Percentiles rank a stretch among this genome's conserved stretches.
These are phyloP conservation scores for Gentiana macrophylla DNA, from an alignment of 257 asterid genomes.

Conservation along the genomic window DNA sequence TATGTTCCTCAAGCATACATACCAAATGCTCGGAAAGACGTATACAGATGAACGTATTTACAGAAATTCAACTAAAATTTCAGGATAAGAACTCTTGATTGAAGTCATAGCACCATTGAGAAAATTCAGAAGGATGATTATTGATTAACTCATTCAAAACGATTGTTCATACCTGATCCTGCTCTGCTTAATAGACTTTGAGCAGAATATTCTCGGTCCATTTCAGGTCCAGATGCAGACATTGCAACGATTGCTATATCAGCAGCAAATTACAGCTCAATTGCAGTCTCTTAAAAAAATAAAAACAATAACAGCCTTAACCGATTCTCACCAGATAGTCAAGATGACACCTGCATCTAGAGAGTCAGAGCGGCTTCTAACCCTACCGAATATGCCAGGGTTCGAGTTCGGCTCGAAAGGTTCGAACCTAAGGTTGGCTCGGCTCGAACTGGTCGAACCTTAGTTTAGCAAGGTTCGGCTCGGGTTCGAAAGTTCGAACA, in stretches of 20 bases:
- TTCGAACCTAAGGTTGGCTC: no score
- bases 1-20: no score
- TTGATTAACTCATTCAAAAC: not conserved
- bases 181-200: slow-evolving; percentile 32
- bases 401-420: no score
- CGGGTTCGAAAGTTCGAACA: no score
- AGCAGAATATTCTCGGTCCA: slow-evolving; percentile 29
- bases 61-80: not conserved
- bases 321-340: not conserved
- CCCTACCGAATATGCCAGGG: no score
- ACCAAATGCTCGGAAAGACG: no score
- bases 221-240: slow-evolving; percentile 40
- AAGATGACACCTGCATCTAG: no score
- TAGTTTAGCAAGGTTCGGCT: no score
- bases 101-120: not conserved
- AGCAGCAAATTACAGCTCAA: slow-evolving; percentile 9
- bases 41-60: not conserved
- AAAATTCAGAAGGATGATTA: not conserved
- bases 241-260: slow-evolving; percentile 8
- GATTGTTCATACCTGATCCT: slow-evolving; percentile 23
- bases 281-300: not conserved
- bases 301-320: not conserved
- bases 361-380: no score
- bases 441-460: no score
- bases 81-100: not conserved